phyloP scores from a whole-genome alignment of 2,329 filamentous ascomycete genomes.

The Claviceps citrina region DNA sequence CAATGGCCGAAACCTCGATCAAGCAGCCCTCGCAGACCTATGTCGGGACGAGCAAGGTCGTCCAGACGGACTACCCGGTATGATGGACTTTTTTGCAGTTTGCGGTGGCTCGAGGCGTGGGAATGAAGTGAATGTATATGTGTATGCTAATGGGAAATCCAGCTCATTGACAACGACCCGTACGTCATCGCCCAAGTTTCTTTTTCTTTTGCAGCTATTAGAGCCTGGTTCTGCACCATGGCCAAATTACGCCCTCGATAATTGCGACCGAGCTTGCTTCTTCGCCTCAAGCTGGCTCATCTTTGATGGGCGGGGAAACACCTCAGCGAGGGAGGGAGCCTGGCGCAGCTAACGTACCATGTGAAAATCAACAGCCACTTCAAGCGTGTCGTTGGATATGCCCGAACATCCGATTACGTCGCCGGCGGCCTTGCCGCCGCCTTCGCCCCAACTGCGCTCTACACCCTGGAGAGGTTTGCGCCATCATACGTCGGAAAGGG shows the following conservation, averaged over 20 bases:
- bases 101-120: slow-evolving; percentile 9
- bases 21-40: slow-evolving; percentile 22
- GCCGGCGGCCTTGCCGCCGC: slow-evolving; percentile 52
- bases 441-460: slow-evolving; percentile 59
- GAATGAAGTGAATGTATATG: no score
- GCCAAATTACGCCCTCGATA: no score
- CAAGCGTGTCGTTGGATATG: slow-evolving; percentile 77
- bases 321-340: neutral
- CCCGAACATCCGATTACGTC: slow-evolving; percentile 69
- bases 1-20: slow-evolving; percentile 24
- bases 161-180: slow-evolving; percentile 99
- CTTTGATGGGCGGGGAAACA: no score
- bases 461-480: slow-evolving; percentile 66
- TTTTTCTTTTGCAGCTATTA: no score
- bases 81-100: slow-evolving; percentile 24
- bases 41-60: slow-evolving; percentile 47
- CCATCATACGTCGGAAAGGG: slow-evolving; percentile 74
- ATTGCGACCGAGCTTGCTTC: no score
- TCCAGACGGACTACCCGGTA: slow-evolving; percentile 78
- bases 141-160: slow-evolving; percentile 16
- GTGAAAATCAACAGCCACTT: slow-evolving; percentile 58
- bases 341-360: slow-evolving; percentile 15
- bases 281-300: no score
- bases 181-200: slow-evolving; percentile 36
- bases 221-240: no score